Evolutionary conservation across 2,329 filamentous ascomycete species (phyloP), one percentile per base, ranked within the genome.

Genomic region (Cladosporium sp.): DNA sequence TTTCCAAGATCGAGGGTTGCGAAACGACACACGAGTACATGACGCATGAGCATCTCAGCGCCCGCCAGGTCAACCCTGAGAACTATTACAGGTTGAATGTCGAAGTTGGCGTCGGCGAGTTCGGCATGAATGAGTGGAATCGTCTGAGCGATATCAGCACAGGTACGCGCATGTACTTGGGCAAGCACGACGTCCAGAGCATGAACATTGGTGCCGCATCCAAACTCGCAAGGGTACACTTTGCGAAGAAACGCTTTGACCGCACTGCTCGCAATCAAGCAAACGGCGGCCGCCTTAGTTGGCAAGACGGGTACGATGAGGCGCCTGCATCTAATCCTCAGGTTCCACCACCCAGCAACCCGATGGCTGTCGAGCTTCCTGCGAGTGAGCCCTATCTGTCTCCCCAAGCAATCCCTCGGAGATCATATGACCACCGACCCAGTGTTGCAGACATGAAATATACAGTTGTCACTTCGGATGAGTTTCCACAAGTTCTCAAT

Each of bases 81-180:
- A 92, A 96, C 77, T 99, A 99, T 81, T 96, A 93, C 77, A 90
- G 95, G 8, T 83, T 98, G n/a, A 99, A 99, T 70, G 95, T 98
- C 49, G 93, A 98, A 75, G 89, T 97, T 18, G 95, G 94, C 1
- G 93, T 98, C 3, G 93, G 94, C 63, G 95, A 98, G 75, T 98
- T 97, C 77, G 94, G 92, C 61, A 98, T 99, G 93, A 99, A 98
- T 32, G 95, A 98, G 77, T 99, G 95, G 95, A 87, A 92, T 73
- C 88, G 93, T 3, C 82, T 98, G n/a, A 90, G 92, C 30, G 94
- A 97, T 62, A 98, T 99, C 80, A 97, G 92, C 81, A 97, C 92
- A 15, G 90, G 90, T 75, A 99, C 95, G 0, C 87, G 92, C 71
- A 87, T 90, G 69, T 99, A 98, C 76, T 86, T 99, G 63, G 82